phyloP scores from a whole-genome alignment of 257 asterid species.

The Lithospermum erythrorhizon region DNA sequence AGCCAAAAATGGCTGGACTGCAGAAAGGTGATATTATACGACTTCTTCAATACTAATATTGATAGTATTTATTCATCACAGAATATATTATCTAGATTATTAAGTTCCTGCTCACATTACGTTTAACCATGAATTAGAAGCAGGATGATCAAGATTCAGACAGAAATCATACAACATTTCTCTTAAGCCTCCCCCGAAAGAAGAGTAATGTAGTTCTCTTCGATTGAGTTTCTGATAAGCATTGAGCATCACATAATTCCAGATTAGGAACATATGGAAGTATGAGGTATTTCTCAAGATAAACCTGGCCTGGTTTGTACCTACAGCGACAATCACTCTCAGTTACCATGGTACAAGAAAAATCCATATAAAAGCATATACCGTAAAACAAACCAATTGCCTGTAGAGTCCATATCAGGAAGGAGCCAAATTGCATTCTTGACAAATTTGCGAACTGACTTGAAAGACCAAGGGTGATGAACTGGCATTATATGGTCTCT shows the following conservation, averaged over 20 bases:
- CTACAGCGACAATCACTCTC: slow-evolving; percentile 26
- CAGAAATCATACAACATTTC: slow-evolving; percentile 76
- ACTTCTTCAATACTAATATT: too few species aligned
- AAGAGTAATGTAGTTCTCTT: slow-evolving; percentile 69
- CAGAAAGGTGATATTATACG: background rate
- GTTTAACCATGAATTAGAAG: background rate
- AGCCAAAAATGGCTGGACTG: background rate
- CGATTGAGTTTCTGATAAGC: slow-evolving; percentile 43
- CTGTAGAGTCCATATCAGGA: slow-evolving; percentile 99
- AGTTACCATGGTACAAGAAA: background rate
- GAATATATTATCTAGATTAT: background rate
- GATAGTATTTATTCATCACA: background rate
- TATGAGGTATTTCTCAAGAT: slow-evolving; percentile 91
- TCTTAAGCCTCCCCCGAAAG: slow-evolving; percentile 94
- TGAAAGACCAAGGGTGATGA: slow-evolving; percentile 99
- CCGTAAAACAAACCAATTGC: slow-evolving; percentile 57
- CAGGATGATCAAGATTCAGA: slow-evolving; percentile 9
- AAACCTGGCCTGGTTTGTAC: slow-evolving; percentile 99
- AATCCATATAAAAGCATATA: background rate
- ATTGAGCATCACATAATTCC: slow-evolving; percentile 70
- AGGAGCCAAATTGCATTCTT: slow-evolving; percentile 95
- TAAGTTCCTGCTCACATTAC: too few species aligned
- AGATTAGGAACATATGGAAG: slow-evolving; percentile 94
- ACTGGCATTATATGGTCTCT: slow-evolving; percentile 98
- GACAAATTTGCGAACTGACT: slow-evolving; percentile 80